Base-by-base conservation (phyloP, 768 basidiomycete species). In the Tylopilus balloui region DNA sequence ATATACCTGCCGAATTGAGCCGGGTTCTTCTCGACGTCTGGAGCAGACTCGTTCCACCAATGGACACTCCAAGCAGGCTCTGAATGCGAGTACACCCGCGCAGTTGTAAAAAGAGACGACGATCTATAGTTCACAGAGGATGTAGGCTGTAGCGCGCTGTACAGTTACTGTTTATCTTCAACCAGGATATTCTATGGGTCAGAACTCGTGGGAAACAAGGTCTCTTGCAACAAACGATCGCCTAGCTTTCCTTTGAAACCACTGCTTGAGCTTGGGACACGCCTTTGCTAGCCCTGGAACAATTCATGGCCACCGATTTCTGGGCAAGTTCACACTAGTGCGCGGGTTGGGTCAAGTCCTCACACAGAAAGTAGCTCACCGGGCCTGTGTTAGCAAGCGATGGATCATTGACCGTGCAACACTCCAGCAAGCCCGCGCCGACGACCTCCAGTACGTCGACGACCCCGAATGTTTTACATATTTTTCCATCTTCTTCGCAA, bases 301-400 rank as follows among this genome's bases (percentile, higher is more conserved):
- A n/a, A n/a, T n/a, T 19, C 28, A 92, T 92, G 90, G 88, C 89
- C 4, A 89, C 88, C 31, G 86, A 92, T 69, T 95, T 92, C 64
- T 96, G 90, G 90, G 77, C 82, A 24, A 93, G 91, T 61, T 88
- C 91, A 44, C 93, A 96, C 68, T 84, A 85, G 88, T 90, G 65
- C 72, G 77, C 64, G 47, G 47, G 39, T 52, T 49, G 31, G 39
- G 20, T 42, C 42, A 42, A 42, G 41, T 58, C 44, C 51, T 56
- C 40, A 17, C 25, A 20, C 27, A 15, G 27, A 35, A 39, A 27
- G 36, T 47, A 54, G 58, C 51, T 54, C 54, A 59, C 63, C 34
- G 45, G 34, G 48, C 42, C 17, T 45, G 32, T 51, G 24, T 42
- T 65, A 95, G 92, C 72, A 92, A 89, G 72, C 79, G 92, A 58